A percentile compares a stretch with the other conserved stretches of the same genome.
Evolutionary conservation across 208 protist genomes (phyloP).

Genomic region (Leishmania amazonensis): DNA sequence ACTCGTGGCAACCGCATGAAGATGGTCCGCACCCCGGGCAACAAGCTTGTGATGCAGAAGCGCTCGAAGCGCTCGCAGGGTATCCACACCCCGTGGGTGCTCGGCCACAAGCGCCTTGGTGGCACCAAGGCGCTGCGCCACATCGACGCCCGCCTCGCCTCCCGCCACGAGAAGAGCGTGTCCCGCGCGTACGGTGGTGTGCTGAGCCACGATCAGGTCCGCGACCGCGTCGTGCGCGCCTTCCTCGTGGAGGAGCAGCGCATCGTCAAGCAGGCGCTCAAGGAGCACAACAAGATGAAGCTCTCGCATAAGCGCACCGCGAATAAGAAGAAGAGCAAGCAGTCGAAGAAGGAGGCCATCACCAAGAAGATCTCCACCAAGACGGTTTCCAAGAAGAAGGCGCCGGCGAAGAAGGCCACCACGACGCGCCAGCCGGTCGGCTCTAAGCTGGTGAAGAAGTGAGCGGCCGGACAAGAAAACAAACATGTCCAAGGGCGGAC

Average conservation of each 20-base stretch:
- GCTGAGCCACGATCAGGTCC: conserved; percentile 95
- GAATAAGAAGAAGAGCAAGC: conserved; percentile 76
- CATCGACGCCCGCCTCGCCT: conserved; percentile 76
- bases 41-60: conserved; percentile 95
- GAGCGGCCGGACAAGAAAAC: conserved; percentile 2
- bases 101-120: conserved; percentile 92
- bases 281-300: conserved; percentile 73
- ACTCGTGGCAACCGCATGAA: conserved; percentile 82
- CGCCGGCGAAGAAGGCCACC: conserved; percentile 33
- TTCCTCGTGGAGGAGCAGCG: conserved; percentile 99
- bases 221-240: conserved; percentile 96
- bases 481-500: background rate
- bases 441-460: conserved; percentile 77
- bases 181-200: conserved; percentile 97
- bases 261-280: conserved; percentile 95
- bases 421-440: conserved; percentile 55
- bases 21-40: conserved; percentile 90
- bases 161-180: conserved; percentile 95
- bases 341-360: conserved; percentile 46
- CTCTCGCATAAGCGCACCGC: conserved; percentile 63
- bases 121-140: conserved; percentile 93
- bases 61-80: conserved; percentile 93
- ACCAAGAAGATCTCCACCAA: conserved; percentile 53
- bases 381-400: conserved; percentile 56
- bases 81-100: conserved; percentile 93